A percentile compares a stretch with the other conserved stretches of the same genome.
Evolutionary conservation across 2,329 filamentous ascomycete genomes (phyloP).

Genomic region (Hypoxylon sp.): DNA sequence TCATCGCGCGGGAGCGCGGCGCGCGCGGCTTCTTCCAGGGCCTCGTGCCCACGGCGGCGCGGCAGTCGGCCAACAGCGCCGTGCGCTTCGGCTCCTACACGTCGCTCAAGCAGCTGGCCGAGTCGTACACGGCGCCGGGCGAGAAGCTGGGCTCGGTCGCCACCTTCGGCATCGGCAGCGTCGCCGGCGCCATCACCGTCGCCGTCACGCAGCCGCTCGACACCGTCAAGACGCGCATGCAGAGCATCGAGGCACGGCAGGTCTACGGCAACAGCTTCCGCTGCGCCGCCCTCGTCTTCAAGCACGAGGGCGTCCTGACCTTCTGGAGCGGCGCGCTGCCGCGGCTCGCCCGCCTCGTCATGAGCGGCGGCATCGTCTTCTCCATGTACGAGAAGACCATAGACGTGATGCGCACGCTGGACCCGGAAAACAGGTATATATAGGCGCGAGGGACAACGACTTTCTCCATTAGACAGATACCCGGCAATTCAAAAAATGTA

Average conservation of each 20-base stretch:
- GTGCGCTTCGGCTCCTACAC: slow-evolving; percentile 92
- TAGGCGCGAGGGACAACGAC: slow-evolving; percentile 50
- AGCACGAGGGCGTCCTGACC: slow-evolving; percentile 86
- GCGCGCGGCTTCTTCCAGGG: slow-evolving; percentile 95
- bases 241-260: slow-evolving; percentile 84
- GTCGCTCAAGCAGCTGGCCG: slow-evolving; percentile 86
- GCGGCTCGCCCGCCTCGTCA: slow-evolving; percentile 79
- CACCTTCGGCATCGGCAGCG: slow-evolving; percentile 89
- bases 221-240: slow-evolving; percentile 97
- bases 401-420: slow-evolving; percentile 79
- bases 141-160: slow-evolving; percentile 90
- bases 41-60: slow-evolving; percentile 91
- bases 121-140: slow-evolving; percentile 89
- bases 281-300: slow-evolving; percentile 84
- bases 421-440: slow-evolving; percentile 86
- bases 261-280: slow-evolving; percentile 88
- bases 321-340: slow-evolving; percentile 96
- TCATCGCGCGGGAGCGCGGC: slow-evolving; percentile 89
- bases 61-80: slow-evolving; percentile 94
- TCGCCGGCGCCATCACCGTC: slow-evolving; percentile 91
- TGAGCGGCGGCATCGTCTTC: slow-evolving; percentile 97
- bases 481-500: slow-evolving; percentile 21
- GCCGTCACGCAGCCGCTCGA: slow-evolving; percentile 80
- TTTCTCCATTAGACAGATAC: slow-evolving; percentile 35
- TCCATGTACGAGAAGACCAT: slow-evolving; percentile 99